These are phyloP conservation scores for Pythium angustatum DNA, from an alignment of 352 stramenopile species.

Conservation along the genomic window DNA sequence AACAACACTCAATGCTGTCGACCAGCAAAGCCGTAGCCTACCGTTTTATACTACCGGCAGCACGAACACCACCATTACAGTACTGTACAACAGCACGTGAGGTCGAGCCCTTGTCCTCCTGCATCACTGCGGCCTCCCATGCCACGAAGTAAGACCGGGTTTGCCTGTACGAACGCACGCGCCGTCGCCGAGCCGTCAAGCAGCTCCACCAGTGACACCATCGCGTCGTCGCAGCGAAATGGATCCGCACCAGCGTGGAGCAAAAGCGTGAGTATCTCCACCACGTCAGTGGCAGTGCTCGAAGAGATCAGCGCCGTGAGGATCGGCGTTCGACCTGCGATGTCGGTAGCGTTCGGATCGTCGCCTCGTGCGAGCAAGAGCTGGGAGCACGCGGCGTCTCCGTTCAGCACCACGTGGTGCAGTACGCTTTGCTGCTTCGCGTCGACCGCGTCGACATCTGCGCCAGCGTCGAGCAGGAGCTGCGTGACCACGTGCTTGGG, in stretches of 20 bases:
- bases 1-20: too few relatives aligned
- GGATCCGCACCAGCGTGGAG: not conserved
- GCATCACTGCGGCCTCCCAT: too few relatives aligned
- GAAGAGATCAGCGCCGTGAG: not conserved
- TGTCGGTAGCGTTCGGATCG: not conserved
- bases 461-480: not conserved
- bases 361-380: not conserved
- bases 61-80: too few relatives aligned
- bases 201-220: not conserved
- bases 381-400: too few relatives aligned
- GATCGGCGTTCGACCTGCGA: not conserved
- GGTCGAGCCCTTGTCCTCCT: too few relatives aligned
- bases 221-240: not conserved
- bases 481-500: not conserved
- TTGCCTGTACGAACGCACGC: not conserved
- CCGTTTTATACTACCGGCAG: too few relatives aligned
- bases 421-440: not conserved
- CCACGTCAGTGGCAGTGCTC: not conserved
- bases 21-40: too few relatives aligned
- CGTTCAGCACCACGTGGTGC: not conserved
- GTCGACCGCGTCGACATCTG: not conserved
- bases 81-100: too few relatives aligned
- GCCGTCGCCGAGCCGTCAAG: not conserved
- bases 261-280: not conserved
- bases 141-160: not conserved